phyloP scores from a whole-genome alignment of 345 rosid species.

The Acer campestre region DNA sequence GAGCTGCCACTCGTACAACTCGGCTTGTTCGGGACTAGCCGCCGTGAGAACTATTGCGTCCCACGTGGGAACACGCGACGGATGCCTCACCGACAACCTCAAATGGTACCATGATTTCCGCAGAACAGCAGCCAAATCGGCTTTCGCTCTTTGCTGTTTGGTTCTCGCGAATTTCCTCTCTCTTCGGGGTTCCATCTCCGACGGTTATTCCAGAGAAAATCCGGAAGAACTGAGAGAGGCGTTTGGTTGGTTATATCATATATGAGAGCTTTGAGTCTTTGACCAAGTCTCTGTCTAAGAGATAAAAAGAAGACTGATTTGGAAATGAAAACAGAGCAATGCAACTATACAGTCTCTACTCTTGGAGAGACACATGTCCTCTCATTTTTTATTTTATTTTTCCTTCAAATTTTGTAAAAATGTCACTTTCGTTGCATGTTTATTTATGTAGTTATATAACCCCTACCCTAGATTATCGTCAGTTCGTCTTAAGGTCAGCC shows the following conservation, averaged over 20 bases:
- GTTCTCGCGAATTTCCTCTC: constrained; percentile 27
- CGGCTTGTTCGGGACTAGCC: constrained; percentile 96
- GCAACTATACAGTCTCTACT: too few species aligned
- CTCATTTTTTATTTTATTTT: too few species aligned
- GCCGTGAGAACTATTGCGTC: constrained; percentile 94
- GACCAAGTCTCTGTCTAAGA: not conserved
- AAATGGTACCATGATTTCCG: constrained; percentile 96
- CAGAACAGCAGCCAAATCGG: constrained; percentile 60
- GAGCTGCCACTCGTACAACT: constrained; percentile 93
- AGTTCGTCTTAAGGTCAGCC: too few species aligned
- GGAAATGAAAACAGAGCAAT: not conserved
- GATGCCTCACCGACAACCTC: constrained; percentile 83
- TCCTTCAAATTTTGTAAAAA: too few species aligned
- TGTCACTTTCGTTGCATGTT: too few species aligned
- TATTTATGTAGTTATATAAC: too few species aligned
- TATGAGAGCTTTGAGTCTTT: not conserved
- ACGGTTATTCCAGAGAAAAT: not conserved
- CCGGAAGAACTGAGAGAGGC: not conserved
- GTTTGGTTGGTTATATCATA: not conserved
- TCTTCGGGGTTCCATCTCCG: constrained; percentile 20
- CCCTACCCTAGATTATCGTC: too few species aligned
- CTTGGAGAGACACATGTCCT: too few species aligned
- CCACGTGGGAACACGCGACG: constrained; percentile 92
- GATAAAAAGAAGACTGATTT: not conserved
- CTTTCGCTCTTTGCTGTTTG: constrained; percentile 40